Evolutionary conservation across 2,329 filamentous ascomycete species (phyloP).

Genomic region (Pleurostoma richardsiae): DNA sequence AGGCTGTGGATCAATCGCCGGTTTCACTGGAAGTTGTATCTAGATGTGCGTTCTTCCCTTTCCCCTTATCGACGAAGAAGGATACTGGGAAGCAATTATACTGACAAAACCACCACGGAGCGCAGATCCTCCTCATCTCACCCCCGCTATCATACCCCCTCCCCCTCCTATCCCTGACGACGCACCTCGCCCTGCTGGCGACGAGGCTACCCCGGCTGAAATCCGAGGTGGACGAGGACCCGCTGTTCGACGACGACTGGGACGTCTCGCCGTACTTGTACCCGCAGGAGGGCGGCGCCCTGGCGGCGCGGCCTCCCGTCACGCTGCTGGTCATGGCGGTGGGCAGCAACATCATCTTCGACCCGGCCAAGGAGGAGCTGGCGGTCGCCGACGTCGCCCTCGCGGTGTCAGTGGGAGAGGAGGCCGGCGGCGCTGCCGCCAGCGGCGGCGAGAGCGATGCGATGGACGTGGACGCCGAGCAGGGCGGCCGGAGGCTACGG

Average conservation of each 20-base stretch:
- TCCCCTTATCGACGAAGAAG: neutral
- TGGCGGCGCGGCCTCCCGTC: constrained; percentile 64
- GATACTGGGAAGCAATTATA: neutral
- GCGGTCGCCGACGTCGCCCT: constrained; percentile 87
- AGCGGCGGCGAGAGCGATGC: constrained; percentile 17
- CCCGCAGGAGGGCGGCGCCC: constrained; percentile 36
- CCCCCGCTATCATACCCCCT: constrained; percentile 89
- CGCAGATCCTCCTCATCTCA: constrained; percentile 85
- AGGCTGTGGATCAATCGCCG: constrained; percentile 81
- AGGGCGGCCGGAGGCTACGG: constrained; percentile 39
- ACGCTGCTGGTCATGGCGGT: constrained; percentile 87
- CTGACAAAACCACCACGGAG: constrained; percentile 5
- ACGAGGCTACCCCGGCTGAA: constrained; percentile 80
- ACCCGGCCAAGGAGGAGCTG: constrained; percentile 85
- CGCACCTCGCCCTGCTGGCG: constrained; percentile 85
- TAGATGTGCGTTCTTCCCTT: constrained; percentile 64
- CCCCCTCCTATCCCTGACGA: constrained; percentile 85
- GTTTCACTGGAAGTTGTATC: constrained; percentile 94
- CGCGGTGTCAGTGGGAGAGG: constrained; percentile 71
- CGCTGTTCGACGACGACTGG: constrained; percentile 98
- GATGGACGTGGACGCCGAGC: constrained; percentile 33
- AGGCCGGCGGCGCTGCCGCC: constrained; percentile 8
- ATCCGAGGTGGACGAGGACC: constrained; percentile 90
- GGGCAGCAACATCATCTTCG: constrained; percentile 86
- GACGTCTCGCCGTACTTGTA: constrained; percentile 76